These are phyloP conservation scores for Megacollybia platyphylla DNA, from an alignment of 1,284 basidiomycete genomes.

Conservation along the genomic window DNA sequence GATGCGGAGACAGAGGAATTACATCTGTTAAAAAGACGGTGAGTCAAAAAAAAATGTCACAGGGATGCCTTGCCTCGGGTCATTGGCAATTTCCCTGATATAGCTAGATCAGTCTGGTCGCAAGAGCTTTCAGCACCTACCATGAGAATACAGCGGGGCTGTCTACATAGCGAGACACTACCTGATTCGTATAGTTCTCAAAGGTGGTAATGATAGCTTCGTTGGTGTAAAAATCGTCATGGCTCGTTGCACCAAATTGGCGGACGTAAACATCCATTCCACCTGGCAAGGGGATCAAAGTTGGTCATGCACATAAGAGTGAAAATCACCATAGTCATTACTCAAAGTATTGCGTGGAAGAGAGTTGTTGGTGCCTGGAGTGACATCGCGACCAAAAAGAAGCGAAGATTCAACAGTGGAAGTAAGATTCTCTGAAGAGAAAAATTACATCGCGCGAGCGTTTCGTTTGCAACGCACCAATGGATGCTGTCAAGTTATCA, in stretches of 20 bases:
- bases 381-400: slow-evolving; percentile 19
- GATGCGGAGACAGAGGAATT: slow-evolving; percentile 35
- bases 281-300: slow-evolving; percentile 18
- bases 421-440: slow-evolving; percentile 4
- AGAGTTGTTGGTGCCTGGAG: slow-evolving; percentile 22
- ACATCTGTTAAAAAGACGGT: slow-evolving; percentile 23
- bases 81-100: slow-evolving; percentile 50
- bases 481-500: slow-evolving; percentile 13
- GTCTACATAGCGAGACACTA: slow-evolving; percentile 42
- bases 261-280: slow-evolving; percentile 58
- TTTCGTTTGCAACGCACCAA: slow-evolving; percentile 1
- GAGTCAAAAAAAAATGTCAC: not conserved
- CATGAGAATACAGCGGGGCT: slow-evolving; percentile 41
- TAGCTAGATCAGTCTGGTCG: slow-evolving; percentile 1
- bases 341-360: slow-evolving; percentile 40
- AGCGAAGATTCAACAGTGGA: slow-evolving; percentile 8
- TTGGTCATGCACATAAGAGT: not conserved
- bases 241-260: slow-evolving; percentile 28
- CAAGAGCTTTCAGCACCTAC: slow-evolving; percentile 14
- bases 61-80: slow-evolving; percentile 29
- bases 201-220: slow-evolving; percentile 34
- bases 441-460: not conserved
- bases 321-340: slow-evolving; percentile 43
- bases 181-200: slow-evolving; percentile 38
- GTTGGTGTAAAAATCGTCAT: slow-evolving; percentile 49